Evolutionary conservation across 1,139 yeast genomes (phyloP).

Genomic region (Blastobotrys serpentis): DNA sequence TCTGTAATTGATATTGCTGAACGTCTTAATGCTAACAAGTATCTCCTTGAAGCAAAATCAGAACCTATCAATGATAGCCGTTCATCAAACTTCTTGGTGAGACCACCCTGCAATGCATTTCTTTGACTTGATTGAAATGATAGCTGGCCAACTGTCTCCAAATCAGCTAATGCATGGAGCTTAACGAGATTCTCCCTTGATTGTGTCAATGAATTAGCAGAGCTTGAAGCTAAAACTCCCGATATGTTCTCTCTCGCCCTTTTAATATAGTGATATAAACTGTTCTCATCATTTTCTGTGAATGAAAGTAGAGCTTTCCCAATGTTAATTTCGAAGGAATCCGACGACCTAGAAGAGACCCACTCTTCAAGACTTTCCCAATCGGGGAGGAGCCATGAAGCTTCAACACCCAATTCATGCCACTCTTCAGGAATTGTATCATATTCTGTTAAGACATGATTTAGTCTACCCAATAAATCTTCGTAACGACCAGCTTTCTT

Average conservation of each 20-base stretch:
- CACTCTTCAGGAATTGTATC: conserved; percentile 23
- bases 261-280: conserved; percentile 45
- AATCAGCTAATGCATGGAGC: conserved; percentile 71
- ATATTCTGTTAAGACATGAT: conserved; percentile 12
- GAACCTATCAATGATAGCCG: conserved; percentile 38
- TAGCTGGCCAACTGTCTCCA: conserved; percentile 40
- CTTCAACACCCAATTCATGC: conserved; percentile 66
- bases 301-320: conserved; percentile 59
- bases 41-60: conserved; percentile 39
- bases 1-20: conserved; percentile 51
- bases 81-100: conserved; percentile 33
- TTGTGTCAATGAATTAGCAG: conserved; percentile 61
- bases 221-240: conserved; percentile 56
- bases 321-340: conserved; percentile 58
- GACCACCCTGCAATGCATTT: conserved; percentile 6
- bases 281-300: conserved; percentile 35
- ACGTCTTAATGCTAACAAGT: conserved; percentile 38
- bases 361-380: conserved; percentile 54
- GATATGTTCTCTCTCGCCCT: conserved; percentile 60
- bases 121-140: conserved; percentile 23
- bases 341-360: conserved; percentile 39
- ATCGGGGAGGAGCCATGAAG: conserved; percentile 68
- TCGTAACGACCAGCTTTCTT: conserved; percentile 60
- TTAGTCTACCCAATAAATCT: conserved; percentile 41
- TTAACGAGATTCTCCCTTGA: conserved; percentile 57